phyloP scores from a whole-genome alignment of 2,329 filamentous ascomycete genomes.

The Aspergillus sp. region DNA sequence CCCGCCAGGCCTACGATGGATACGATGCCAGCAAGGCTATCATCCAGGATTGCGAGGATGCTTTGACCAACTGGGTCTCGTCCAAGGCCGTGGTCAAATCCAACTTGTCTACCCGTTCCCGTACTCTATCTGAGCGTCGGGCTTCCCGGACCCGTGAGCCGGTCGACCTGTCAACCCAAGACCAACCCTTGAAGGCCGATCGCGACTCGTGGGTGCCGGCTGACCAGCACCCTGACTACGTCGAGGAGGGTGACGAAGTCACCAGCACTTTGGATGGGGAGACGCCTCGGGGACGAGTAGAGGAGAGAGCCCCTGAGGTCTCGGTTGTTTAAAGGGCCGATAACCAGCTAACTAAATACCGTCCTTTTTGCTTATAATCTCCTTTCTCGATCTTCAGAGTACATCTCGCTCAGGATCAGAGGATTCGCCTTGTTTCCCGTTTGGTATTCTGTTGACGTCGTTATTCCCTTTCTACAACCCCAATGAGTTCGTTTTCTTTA shows the following conservation, averaged over 20 bases:
- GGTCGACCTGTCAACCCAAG: constrained; percentile 74
- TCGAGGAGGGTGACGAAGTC: constrained; percentile 35
- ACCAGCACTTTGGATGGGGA: constrained; percentile 27
- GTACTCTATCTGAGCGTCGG: constrained; percentile 78
- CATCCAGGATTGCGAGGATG: constrained; percentile 97
- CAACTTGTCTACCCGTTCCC: constrained; percentile 77
- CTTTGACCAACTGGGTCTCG: constrained; percentile 92
- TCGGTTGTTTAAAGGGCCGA: constrained; percentile 5
- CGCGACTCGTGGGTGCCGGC: constrained; percentile 74
- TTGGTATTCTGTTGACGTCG: neutral
- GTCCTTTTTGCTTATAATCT: neutral
- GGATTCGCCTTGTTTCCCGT: neutral
- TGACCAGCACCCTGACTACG: constrained; percentile 45
- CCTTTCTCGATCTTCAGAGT: neutral
- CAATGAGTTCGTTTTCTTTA: constrained; percentile 2
- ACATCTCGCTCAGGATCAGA: too few species aligned
- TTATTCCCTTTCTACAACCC: constrained; percentile 1
- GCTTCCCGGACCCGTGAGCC: constrained; percentile 61
- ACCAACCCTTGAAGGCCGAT: constrained; percentile 63
- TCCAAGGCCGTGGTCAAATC: constrained; percentile 82
- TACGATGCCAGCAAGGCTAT: constrained; percentile 98
- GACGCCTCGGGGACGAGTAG: constrained; percentile 25
- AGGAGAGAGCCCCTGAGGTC: constrained; percentile 23
- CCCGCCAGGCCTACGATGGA: constrained; percentile 88
- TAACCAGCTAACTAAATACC: neutral